These are phyloP conservation scores for Hypoxylon lenormandii DNA, from an alignment of 495 filamentous ascomycete genomes.

Conservation along the genomic window DNA sequence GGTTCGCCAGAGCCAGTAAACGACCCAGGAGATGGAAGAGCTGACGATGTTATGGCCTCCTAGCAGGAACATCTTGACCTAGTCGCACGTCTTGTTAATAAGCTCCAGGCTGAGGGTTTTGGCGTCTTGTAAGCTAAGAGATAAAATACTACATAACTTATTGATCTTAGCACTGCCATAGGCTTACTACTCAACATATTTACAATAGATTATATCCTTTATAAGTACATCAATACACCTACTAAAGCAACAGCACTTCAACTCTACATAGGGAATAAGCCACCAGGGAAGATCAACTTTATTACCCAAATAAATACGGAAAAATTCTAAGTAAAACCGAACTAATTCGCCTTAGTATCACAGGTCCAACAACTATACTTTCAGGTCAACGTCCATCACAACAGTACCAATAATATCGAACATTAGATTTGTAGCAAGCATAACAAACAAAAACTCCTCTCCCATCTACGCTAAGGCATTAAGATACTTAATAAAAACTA, in stretches of 20 bases:
- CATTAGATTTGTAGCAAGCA: slow-evolving; percentile 17
- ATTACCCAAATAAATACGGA: too few species aligned
- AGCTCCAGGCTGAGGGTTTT: slow-evolving; percentile 37
- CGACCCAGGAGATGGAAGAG: slow-evolving; percentile 48
- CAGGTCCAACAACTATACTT: too few species aligned
- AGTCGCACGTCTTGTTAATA: slow-evolving; percentile 46
- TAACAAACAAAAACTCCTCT: slow-evolving; percentile 27
- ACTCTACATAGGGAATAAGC: too few species aligned
- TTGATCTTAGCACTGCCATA: neutral
- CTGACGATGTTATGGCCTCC: slow-evolving; percentile 65
- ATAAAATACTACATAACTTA: slow-evolving; percentile 48
- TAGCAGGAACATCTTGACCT: slow-evolving; percentile 61
- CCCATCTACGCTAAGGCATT: slow-evolving; percentile 21
- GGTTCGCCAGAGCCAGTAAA: slow-evolving; percentile 61
- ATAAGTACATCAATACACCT: slow-evolving; percentile 10
- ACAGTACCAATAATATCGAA: slow-evolving; percentile 52
- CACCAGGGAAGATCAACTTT: too few species aligned
- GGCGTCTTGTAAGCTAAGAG: slow-evolving; percentile 49
- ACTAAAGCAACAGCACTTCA: too few species aligned
- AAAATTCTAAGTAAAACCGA: too few species aligned
- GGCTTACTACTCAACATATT: too few species aligned
- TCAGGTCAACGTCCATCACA: slow-evolving; percentile 2
- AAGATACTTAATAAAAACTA: slow-evolving; percentile 32
- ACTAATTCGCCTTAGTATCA: too few species aligned
- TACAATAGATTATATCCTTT: slow-evolving; percentile 15